Evolutionary conservation across 2,329 filamentous ascomycete species (phyloP).

Genomic region (Paramyrothecium sp.): DNA sequence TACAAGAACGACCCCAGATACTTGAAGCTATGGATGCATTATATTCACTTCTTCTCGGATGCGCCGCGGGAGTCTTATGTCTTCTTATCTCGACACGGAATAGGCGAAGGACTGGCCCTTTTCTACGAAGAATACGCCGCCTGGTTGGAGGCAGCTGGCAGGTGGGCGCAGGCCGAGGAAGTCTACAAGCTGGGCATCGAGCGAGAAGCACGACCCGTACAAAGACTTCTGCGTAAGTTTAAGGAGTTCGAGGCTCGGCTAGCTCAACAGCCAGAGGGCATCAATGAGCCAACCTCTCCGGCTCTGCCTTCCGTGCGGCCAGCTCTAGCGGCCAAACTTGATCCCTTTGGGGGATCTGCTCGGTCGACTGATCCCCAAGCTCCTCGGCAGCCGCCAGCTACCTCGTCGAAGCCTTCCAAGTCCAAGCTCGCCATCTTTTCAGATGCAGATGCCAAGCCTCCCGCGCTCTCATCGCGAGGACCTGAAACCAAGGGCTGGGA

Average conservation of each 20-base stretch:
- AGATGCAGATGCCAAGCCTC: slow-evolving; percentile 64
- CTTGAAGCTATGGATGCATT: slow-evolving; percentile 89
- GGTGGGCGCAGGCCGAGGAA: slow-evolving; percentile 91
- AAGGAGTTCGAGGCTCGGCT: slow-evolving; percentile 82
- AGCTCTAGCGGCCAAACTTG: slow-evolving; percentile 79
- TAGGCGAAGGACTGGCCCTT: slow-evolving; percentile 83
- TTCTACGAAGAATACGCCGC: slow-evolving; percentile 97
- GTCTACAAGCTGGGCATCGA: slow-evolving; percentile 90
- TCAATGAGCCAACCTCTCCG: slow-evolving; percentile 75
- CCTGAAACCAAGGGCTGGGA: slow-evolving; percentile 78
- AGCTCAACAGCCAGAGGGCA: slow-evolving; percentile 61
- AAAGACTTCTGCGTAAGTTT: slow-evolving; percentile 84
- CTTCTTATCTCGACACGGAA: slow-evolving; percentile 82
- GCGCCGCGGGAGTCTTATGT: slow-evolving; percentile 90
- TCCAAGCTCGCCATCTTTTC: slow-evolving; percentile 91
- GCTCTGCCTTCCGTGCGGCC: slow-evolving; percentile 81
- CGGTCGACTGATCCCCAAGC: slow-evolving; percentile 65
- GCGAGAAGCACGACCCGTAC: slow-evolving; percentile 77
- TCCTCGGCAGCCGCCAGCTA: slow-evolving; percentile 46
- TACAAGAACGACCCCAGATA: slow-evolving; percentile 97
- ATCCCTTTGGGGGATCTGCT: slow-evolving; percentile 70
- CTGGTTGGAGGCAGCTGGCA: slow-evolving; percentile 81
- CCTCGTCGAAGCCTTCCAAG: slow-evolving; percentile 64
- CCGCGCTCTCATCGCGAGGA: slow-evolving; percentile 51
- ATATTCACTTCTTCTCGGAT: slow-evolving; percentile 90